phyloP scores from a whole-genome alignment of 805 yeast genomes.

The Wickerhamomyces bovis region DNA sequence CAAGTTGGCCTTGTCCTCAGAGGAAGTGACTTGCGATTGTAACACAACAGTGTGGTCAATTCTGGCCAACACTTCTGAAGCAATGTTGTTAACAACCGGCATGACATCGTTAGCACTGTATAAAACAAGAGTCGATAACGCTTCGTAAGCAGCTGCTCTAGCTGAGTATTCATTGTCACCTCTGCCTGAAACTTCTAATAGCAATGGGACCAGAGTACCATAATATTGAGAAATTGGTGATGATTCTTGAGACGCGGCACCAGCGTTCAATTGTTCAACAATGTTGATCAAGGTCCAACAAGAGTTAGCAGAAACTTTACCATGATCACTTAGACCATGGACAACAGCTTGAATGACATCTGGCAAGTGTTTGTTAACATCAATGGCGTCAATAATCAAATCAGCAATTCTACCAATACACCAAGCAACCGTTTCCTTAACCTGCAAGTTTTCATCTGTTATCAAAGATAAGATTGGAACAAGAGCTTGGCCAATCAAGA shows the following conservation, averaged over 20 bases:
- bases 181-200: slow-evolving; percentile 63
- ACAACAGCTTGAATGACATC: slow-evolving; percentile 66
- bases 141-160: slow-evolving; percentile 96
- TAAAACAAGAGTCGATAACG: slow-evolving; percentile 74
- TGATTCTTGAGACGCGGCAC: slow-evolving; percentile 41
- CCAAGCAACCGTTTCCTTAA: slow-evolving; percentile 97
- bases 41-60: slow-evolving; percentile 62
- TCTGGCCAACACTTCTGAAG: slow-evolving; percentile 66
- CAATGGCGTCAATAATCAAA: slow-evolving; percentile 70
- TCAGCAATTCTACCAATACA: slow-evolving; percentile 96
- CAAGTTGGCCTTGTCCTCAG: slow-evolving; percentile 70
- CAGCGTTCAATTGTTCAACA: slow-evolving; percentile 67
- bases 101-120: slow-evolving; percentile 68
- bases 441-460: slow-evolving; percentile 72
- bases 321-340: slow-evolving; percentile 82
- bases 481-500: slow-evolving; percentile 74
- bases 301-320: slow-evolving; percentile 92
- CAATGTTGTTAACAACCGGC: slow-evolving; percentile 63
- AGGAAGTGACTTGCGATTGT: slow-evolving; percentile 50
- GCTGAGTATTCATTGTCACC: slow-evolving; percentile 80
- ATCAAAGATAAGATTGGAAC: slow-evolving; percentile 71
- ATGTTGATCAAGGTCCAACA: slow-evolving; percentile 96
- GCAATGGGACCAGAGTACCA: slow-evolving; percentile 57
- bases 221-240: slow-evolving; percentile 74
- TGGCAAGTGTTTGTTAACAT: slow-evolving; percentile 58